Evolutionary conservation across 1,284 basidiomycete genomes (phyloP), one percentile per base, ranked within the genome.

Genomic region (Sporisorium reilianum): DNA sequence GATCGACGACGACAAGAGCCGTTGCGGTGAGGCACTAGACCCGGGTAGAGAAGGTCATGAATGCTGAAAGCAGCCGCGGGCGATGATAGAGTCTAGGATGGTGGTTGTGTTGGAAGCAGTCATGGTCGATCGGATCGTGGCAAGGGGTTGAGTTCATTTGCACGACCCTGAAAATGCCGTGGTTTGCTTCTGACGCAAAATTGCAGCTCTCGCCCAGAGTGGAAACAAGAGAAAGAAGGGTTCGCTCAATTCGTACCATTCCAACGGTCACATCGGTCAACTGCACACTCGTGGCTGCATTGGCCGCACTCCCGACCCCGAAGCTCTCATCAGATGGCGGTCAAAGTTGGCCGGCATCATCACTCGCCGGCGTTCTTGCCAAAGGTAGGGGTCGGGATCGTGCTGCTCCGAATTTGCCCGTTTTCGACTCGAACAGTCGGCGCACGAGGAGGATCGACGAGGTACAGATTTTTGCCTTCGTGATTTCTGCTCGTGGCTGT

Each of bases 321-420:
- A 38, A n/a, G 16, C 36, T 38, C 16, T 4, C 3, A n/a, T 9
- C 36, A n/a, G n/a, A n/a, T n/a, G n/a, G 16, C 36, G 36, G 14
- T 38, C 36, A 38, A 38, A 38, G 11, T 30, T 38, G 2, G 36
- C 36, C 36, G 36, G 18, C 36, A 38, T n/a, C 16, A n/a, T 14
- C 34, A 18, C 32, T 34, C 14, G 32, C 9, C 11, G 32, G 32
- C 11, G 32, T 34, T 34, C 11, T 45, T 45, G 2, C 9, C 26
- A 10, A 8, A 9, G 20, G 42, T 51, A 38, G 49, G 49, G 49
- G 40, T 51, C 49, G 49, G 49, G 34, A 51, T 51, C 34, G 49
- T 22, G 45, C 16, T 26, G 45, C 25, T 28, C 25, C n/a, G n/a
- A n/a, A 36, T 36, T 36, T 36, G 6, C 12, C 34, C 34, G 14